These are phyloP conservation scores for Magnolia sinica DNA, from an alignment of 164 flowering plant genomes.

Conservation along the genomic window DNA sequence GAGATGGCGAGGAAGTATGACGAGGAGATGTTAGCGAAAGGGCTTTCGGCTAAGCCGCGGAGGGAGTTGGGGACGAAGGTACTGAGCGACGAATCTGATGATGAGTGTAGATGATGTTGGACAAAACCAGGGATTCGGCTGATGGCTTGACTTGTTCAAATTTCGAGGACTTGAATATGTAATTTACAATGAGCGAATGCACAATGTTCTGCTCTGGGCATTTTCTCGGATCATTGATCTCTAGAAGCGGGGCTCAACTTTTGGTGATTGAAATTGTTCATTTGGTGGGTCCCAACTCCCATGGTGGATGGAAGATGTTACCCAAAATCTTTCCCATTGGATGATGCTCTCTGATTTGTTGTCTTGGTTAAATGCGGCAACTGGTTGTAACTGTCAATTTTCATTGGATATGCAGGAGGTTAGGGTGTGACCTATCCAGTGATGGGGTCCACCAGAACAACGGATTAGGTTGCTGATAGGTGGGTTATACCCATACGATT, in stretches of 20 bases:
- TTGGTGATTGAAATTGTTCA: background rate
- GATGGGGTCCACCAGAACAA: background rate
- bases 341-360: background rate
- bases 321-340: background rate
- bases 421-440: background rate
- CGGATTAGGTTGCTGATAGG: background rate
- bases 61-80: slow-evolving; percentile 45
- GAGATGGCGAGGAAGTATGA: slow-evolving; percentile 83
- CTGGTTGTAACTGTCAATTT: background rate
- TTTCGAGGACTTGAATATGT: background rate
- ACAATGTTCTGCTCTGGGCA: too few species aligned
- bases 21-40: slow-evolving; percentile 77
- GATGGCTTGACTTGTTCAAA: background rate
- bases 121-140: background rate
- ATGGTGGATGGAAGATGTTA: background rate
- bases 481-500: background rate
- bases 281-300: background rate
- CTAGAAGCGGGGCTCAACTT: background rate
- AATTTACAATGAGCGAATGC: too few species aligned
- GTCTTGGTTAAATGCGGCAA: background rate
- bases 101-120: slow-evolving; percentile 8
- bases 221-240: too few species aligned
- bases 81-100: slow-evolving; percentile 21
- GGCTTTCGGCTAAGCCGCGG: slow-evolving; percentile 72
- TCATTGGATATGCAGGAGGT: background rate